Base-by-base conservation (phyloP, 192 early-diverging fungal genomes). In the Pilaira anomala region DNA sequence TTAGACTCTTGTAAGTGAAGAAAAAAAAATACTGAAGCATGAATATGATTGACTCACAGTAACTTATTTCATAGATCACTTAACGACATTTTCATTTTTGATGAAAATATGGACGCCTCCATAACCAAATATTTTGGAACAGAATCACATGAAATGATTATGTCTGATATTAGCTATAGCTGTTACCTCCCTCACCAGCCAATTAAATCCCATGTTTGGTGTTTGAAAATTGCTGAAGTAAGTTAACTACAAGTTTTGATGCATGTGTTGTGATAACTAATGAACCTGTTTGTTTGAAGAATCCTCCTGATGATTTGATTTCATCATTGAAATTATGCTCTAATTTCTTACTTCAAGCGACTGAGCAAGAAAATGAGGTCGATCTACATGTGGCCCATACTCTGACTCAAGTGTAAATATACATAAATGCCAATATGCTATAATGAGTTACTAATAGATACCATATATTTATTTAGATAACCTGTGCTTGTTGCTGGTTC, bases 381-480 rank as follows among this genome's bases (percentile, higher is more conserved):
- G n/a, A n/a, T n/a, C n/a, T n/a, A n/a, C n/a, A n/a, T n/a, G n/a
- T n/a, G n/a, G n/a, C n/a, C n/a, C n/a, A n/a, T n/a, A n/a, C n/a
- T n/a, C n/a, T n/a, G n/a, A n/a, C n/a, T n/a, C n/a, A n/a, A n/a
- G n/a, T n/a, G n/a, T n/a, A n/a, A n/a, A n/a, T n/a, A n/a, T n/a
- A n/a, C n/a, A n/a, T n/a, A n/a, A n/a, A n/a, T n/a, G n/a, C n/a
- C n/a, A n/a, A n/a, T n/a, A n/a, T n/a, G n/a, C 29, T 53, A 30
- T 53, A 53, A 53, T 53, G 51, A 53, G 51, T 53, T 53, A 30
- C 51, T 53, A 53, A 53, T n/a, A n/a, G n/a, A n/a, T 53, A 30
- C 51, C 51, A 53, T 53, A 53, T 53, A 53, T 53, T 53, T 53
- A 53, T 53, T 53, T 53, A 53, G 51, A 53, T 33, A 24, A 42